phyloP scores from a whole-genome alignment of 208 protist genomes.

The Tritrichomonas foetus region DNA sequence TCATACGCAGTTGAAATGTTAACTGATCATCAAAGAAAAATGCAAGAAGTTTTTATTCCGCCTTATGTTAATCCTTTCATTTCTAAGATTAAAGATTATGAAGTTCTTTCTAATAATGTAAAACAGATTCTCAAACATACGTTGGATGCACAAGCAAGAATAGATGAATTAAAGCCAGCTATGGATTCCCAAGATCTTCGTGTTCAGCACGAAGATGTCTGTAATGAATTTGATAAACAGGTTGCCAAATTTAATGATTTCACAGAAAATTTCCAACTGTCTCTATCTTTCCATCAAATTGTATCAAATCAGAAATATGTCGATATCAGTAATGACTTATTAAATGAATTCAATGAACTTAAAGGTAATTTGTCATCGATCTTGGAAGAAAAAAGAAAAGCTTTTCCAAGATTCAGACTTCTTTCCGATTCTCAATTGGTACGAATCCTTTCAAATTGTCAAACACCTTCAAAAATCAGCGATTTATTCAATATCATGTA shows the following conservation, averaged over 20 bases:
- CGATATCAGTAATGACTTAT: not conserved
- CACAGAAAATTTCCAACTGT: not conserved
- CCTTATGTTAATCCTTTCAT: slow-evolving; percentile 12
- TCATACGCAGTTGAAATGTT: not conserved
- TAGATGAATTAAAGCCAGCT: slow-evolving; percentile 6
- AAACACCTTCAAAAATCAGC: not conserved
- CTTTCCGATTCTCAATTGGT: not conserved
- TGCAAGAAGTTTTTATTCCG: not conserved
- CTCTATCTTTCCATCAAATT: not conserved
- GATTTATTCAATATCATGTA: not conserved
- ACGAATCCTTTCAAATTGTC: not conserved
- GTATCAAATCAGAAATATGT: not conserved
- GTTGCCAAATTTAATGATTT: not conserved
- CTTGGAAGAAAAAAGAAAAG: not conserved
- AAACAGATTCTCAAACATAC: not conserved
- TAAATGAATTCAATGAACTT: not conserved
- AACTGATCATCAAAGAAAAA: not conserved
- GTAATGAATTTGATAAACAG: not conserved
- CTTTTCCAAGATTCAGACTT: not conserved
- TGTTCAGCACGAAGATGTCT: not conserved
- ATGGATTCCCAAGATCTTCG: not conserved
- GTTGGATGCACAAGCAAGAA: not conserved
- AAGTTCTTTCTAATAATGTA: not conserved
- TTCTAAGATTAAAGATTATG: slow-evolving; percentile 24
- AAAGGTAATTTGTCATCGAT: not conserved